Percentiles rank a stretch among this genome's conserved stretches.
Evolutionary conservation across 345 rosid species (phyloP).

Genomic region (Bruguiera sexangula): DNA sequence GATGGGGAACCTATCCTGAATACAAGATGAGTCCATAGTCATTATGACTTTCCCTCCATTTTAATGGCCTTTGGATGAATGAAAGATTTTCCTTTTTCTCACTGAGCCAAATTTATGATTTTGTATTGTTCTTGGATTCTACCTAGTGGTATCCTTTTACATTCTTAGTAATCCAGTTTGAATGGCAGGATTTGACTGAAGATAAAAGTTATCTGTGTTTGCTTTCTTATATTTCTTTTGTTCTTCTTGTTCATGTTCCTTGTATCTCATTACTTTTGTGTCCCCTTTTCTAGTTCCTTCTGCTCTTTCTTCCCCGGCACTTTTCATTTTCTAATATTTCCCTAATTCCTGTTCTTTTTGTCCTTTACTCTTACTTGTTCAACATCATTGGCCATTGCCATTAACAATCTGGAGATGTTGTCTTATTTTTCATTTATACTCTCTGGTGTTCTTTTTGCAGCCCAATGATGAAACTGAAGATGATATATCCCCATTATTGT

Average conservation of each 20-base stretch:
- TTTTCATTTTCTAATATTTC: neutral
- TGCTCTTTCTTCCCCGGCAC: neutral
- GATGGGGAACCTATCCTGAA: no score
- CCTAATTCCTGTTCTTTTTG: neutral
- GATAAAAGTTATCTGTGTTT: no score
- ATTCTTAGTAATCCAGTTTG: no score
- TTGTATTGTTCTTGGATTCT: no score
- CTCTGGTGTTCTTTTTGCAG: constrained; percentile 42
- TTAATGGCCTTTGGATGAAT: no score
- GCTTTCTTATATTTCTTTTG: neutral
- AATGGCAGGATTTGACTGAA: no score
- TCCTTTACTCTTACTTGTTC: neutral
- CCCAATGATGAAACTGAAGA: constrained; percentile 89
- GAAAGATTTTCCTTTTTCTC: no score
- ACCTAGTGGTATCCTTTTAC: no score
- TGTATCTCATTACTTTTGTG: neutral
- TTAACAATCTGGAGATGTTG: neutral
- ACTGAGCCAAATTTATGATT: no score
- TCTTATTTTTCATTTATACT: neutral
- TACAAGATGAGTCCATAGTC: no score
- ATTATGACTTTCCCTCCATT: no score
- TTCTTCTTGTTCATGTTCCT: neutral
- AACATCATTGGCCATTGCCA: neutral
- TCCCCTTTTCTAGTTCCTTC: neutral
- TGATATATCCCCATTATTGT: constrained; percentile 69